These are phyloP conservation scores for Trichomonas gallinae DNA, from an alignment of 208 protist species.

Conservation along the genomic window DNA sequence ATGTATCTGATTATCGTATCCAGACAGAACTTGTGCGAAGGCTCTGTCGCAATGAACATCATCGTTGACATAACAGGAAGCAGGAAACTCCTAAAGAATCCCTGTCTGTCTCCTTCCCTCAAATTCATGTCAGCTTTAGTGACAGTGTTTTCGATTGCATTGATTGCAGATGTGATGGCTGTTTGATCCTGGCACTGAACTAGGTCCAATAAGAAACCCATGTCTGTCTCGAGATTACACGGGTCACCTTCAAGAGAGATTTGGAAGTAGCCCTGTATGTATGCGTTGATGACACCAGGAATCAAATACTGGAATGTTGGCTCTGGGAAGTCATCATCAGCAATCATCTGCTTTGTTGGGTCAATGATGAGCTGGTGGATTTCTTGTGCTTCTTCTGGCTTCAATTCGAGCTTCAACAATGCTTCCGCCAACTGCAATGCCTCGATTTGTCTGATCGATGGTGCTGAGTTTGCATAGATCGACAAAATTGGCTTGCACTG, in stretches of 20 bases:
- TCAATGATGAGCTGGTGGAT: not conserved
- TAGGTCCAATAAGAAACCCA: not conserved
- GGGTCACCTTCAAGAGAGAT: not conserved
- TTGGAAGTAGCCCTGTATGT: not conserved
- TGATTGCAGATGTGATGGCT: not conserved
- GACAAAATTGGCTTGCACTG: not conserved
- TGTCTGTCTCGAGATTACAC: not conserved
- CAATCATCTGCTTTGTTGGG: not conserved
- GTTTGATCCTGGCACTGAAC: not conserved
- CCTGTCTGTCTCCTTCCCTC: not conserved
- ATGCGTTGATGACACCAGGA: not conserved
- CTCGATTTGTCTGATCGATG: not conserved
- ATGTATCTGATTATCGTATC: not conserved
- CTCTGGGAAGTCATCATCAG: too few relatives aligned
- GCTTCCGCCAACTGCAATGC: not conserved
- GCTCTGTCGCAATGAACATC: not conserved
- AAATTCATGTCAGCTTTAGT: constrained; percentile 1
- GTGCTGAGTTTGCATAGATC: not conserved
- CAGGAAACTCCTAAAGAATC: not conserved
- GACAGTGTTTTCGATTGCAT: not conserved
- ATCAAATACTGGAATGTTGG: not conserved
- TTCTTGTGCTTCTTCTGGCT: not conserved
- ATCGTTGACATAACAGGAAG: not conserved
- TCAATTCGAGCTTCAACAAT: not conserved
- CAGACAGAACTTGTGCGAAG: not conserved